A percentile compares a stretch with the other conserved stretches of the same genome.
Conservation (phyloP, 352 stramenopile species). For the Phytophthora nicotianae region DNA sequence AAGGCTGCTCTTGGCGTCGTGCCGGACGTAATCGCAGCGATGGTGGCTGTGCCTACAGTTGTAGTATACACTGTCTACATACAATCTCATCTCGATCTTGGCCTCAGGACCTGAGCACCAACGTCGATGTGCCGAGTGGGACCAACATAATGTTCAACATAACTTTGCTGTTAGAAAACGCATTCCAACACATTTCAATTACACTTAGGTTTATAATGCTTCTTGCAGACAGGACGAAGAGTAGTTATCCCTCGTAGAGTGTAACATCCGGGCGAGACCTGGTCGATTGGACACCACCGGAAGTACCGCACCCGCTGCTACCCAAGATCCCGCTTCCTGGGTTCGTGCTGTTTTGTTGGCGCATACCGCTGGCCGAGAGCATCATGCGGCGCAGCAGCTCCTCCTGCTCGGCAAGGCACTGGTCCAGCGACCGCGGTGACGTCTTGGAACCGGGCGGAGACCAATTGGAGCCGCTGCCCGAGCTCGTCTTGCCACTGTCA, state of each 20-base stretch:
- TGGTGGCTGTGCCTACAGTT: not conserved
- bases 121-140: slow-evolving; percentile 2
- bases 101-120: slow-evolving; percentile 2
- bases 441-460: slow-evolving; percentile 27
- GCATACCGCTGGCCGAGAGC: slow-evolving; percentile 34
- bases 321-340: slow-evolving; percentile 15
- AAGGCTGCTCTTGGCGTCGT: not conserved
- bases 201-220: slow-evolving; percentile 33
- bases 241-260: slow-evolving; percentile 31
- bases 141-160: slow-evolving; percentile 3
- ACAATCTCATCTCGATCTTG: slow-evolving; percentile 21
- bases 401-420: slow-evolving; percentile 49
- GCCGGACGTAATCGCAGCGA: slow-evolving; percentile 8
- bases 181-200: slow-evolving; percentile 16
- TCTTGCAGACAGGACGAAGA: slow-evolving; percentile 20
- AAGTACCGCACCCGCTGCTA: slow-evolving; percentile 19
- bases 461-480: slow-evolving; percentile 20
- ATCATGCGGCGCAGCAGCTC: slow-evolving; percentile 49
- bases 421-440: slow-evolving; percentile 40
- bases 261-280: slow-evolving; percentile 29
- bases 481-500: slow-evolving; percentile 14
- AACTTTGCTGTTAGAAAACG: slow-evolving; percentile 5
- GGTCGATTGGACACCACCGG: slow-evolving; percentile 15
- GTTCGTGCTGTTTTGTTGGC: slow-evolving; percentile 19
- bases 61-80: too few relatives aligned